Base-by-base conservation (phyloP, 331 rosid genomes). In the Cydonia oblonga region DNA sequence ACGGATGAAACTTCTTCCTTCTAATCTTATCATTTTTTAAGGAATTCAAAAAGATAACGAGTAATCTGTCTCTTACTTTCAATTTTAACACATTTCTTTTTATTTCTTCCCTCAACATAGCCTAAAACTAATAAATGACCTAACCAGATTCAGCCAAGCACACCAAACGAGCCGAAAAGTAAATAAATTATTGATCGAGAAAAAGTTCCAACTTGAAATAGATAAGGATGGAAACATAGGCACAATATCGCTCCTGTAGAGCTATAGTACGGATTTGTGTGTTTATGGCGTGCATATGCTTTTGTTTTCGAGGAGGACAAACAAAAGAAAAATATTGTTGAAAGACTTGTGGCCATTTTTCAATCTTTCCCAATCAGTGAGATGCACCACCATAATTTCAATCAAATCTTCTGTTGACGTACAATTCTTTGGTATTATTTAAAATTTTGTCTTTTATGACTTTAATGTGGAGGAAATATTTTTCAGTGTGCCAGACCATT, bases 271-370 rank as follows among this genome's bases (percentile, higher is more conserved):
- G 42, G 20, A 13, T 70, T 20, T 69, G 32, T 29, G 58, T 49
- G 74, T 33, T 33, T 33, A 33, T 23, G 75, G 75, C 18, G 53
- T 70, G 74, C 74, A 70, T 70, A 70, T 53, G 67, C 20, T 51
- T 69, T 26, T 66, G 64, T 74, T 63, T 28, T n/a, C 63, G 15
- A 23, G n/a, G 3, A 13, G 9, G 64, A 69, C 22, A 20, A 38
- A 24, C 15, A 25, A 59, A 23, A n/a, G 5, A 10, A 9, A 13
- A 23, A 23, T 7, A 23, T 4, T 22, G 68, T 54, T 58, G 57
- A 44, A 56, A 46, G 22, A 66, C 13, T 54, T 20, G 75, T 61
- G 72, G 74, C 52, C 13, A 23, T 51, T 64, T 32, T 70, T 53
- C 29, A 51, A 69, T 0, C 2, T 70, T 22, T 54, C 16, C 59